These are phyloP conservation scores for Penicillium salamii DNA, from an alignment of 495 filamentous ascomycete genomes.

Conservation along the genomic window DNA sequence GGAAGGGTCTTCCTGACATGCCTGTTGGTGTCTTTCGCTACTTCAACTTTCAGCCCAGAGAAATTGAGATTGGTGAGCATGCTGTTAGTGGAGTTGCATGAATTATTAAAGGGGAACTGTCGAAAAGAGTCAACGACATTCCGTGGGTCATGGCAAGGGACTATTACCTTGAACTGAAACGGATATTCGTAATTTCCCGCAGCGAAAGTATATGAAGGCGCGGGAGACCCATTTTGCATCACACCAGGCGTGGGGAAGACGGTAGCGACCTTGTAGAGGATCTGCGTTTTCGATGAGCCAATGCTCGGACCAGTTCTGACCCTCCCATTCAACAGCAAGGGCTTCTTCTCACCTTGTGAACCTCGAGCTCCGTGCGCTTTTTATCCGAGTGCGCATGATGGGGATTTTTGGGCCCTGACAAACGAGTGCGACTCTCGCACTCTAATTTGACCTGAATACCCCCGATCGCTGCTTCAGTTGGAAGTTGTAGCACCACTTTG, in stretches of 20 bases:
- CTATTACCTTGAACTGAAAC: constrained; percentile 78
- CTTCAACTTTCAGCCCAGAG: constrained; percentile 53
- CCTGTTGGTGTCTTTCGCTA: constrained; percentile 50
- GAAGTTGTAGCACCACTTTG: constrained; percentile 62
- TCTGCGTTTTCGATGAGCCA: constrained; percentile 35
- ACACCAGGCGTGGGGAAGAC: constrained; percentile 62
- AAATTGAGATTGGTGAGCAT: constrained; percentile 56
- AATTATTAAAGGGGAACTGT: constrained; percentile 85
- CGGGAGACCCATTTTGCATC: constrained; percentile 39
- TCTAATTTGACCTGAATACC: constrained; percentile 91
- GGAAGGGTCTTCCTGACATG: constrained; percentile 88
- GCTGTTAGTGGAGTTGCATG: constrained; percentile 63
- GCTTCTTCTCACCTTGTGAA: constrained; percentile 66
- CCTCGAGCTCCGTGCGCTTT: constrained; percentile 62
- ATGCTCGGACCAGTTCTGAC: background rate
- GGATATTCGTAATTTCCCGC: constrained; percentile 83
- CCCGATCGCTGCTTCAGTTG: constrained; percentile 63
- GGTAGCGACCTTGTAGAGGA: constrained; percentile 62
- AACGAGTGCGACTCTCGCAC: constrained; percentile 74
- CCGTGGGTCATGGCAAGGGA: background rate
- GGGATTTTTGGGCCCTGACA: constrained; percentile 53
- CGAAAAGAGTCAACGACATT: background rate
- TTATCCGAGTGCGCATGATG: constrained; percentile 58
- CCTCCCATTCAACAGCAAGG: background rate
- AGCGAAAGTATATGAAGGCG: constrained; percentile 60